Conservation (phyloP, 257 asterid genomes). For the Phtheirospermum japonicum region DNA sequence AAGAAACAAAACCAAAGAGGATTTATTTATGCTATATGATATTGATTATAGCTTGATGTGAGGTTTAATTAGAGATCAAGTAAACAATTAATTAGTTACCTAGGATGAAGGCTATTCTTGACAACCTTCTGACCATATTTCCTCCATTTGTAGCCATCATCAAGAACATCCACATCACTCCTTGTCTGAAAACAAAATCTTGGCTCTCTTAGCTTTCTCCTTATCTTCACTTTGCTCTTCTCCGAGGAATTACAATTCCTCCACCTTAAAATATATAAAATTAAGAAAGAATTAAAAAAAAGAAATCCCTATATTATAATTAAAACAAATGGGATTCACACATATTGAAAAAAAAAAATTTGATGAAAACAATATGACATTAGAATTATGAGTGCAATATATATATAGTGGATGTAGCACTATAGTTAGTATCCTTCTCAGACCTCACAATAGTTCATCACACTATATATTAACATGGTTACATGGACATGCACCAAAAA, state of each 20-base stretch:
- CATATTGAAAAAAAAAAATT: background rate
- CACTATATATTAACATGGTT: constrained; percentile 23
- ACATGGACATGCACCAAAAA: background rate
- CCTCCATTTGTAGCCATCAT: constrained; percentile 99
- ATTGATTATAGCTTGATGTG: background rate
- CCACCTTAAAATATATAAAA: constrained; percentile 50
- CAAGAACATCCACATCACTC: constrained; percentile 94
- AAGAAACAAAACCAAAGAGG: too few species aligned
- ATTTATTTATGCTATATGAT: too few species aligned
- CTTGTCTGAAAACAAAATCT: constrained; percentile 96
- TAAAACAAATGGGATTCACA: background rate
- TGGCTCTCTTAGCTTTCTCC: constrained; percentile 88
- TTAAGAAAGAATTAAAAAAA: background rate
- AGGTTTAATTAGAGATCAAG: background rate
- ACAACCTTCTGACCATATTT: constrained; percentile 95
- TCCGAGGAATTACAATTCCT: constrained; percentile 54
- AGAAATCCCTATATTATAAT: background rate
- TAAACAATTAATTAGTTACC: constrained; percentile 36
- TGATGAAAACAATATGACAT: background rate
- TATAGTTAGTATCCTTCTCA: constrained; percentile 26
- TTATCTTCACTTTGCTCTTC: constrained; percentile 69
- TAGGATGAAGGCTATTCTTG: constrained; percentile 96
- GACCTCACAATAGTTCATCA: constrained; percentile 27
- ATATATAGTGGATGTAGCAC: constrained; percentile 42
- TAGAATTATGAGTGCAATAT: constrained; percentile 9